Evolutionary conservation across 2,329 filamentous ascomycete species (phyloP), one percentile per base, ranked within the genome.

Genomic region (Stemphylium vesicarium): DNA sequence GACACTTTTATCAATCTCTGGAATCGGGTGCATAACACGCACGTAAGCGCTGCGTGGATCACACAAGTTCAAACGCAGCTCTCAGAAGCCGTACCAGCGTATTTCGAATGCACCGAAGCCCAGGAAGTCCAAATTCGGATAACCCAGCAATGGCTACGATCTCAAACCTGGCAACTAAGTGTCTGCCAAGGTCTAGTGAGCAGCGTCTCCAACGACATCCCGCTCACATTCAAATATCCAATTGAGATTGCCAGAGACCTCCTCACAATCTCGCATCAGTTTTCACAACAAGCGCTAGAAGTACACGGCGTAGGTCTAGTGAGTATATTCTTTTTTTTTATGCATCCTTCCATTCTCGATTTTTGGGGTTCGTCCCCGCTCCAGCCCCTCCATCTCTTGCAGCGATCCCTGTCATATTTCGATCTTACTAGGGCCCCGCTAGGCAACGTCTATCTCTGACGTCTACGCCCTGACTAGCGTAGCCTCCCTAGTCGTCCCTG

Each of bases 231-330:
- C 74, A 80, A 81, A 29, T 87, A 85, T 50, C 85, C 85, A 0
- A 79, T 88, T 24, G 80, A 85, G 33, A 85, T 88, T n/a, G 85
- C 85, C 0, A 77, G 84, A 42, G 84, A 85, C 43, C 79, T 87
- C 1, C 77, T 85, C 0, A 74, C 76, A 11, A 85, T 93, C 75
- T 87, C 89, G 4, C 85, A 86, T 13, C 85, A 89, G 48, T 89
- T 95, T 66, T 88, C 88, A 0, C 85, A 85, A 32, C 83, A 88
- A 61, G 86, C 87, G 38, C 88, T 92, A 79, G 90, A 94, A 60
- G 80, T 93, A 3, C 82, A 93, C 61, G 89, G 88, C 15, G 84
- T 90, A 35, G 89, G 89, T 22, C 74, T 96, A 75, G 89, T 91
- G 78, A 73, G 86, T 79, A 44, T 37, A 40, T 41, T 24, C 45